phyloP scores from a whole-genome alignment of 2,329 filamentous ascomycete species.

The Trichophyton simii region DNA sequence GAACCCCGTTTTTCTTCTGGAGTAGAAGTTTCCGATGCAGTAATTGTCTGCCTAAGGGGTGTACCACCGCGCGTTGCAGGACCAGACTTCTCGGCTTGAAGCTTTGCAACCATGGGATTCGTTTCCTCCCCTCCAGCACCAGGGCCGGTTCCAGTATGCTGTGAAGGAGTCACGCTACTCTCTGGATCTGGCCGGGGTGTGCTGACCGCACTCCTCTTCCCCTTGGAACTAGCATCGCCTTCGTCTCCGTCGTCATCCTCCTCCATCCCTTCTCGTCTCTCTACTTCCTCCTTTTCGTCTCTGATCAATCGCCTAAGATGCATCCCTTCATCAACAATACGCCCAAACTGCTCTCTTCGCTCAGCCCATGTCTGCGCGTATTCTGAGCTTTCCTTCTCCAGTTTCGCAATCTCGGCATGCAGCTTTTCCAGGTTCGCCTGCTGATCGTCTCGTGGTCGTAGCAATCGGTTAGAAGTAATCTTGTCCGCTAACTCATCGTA shows the following conservation, averaged over 20 bases:
- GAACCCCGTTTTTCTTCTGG: conserved; percentile 26
- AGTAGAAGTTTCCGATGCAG: conserved; percentile 12
- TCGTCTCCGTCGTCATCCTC: conserved; percentile 48
- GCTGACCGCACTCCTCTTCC: conserved; percentile 35
- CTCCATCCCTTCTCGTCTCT: conserved; percentile 69
- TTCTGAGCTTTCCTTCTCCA: conserved; percentile 70
- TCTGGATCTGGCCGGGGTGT: conserved; percentile 42
- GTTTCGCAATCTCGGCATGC: conserved; percentile 73
- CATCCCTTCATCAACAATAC: conserved; percentile 85
- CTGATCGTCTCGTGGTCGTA: conserved; percentile 77
- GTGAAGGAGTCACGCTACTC: conserved; percentile 23
- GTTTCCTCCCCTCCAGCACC: conserved; percentile 9
- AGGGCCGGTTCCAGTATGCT: conserved; percentile 15
- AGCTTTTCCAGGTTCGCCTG: conserved; percentile 64
- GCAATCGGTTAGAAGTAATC: conserved; percentile 67
- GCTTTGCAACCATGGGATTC: conserved; percentile 6
- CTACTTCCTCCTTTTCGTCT: conserved; percentile 90
- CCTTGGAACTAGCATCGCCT: conserved; percentile 38
- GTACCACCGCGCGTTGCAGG: conserved; percentile 23
- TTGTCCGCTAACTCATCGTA: conserved; percentile 83
- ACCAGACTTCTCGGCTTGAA: conserved; percentile 24
- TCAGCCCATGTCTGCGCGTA: conserved; percentile 77
- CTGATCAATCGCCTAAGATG: conserved; percentile 71
- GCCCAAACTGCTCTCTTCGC: conserved; percentile 71
- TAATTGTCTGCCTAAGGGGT: conserved; percentile 24